Conservation (phyloP, 495 filamentous ascomycete species). For the Massariosphaeria phaeospora region DNA sequence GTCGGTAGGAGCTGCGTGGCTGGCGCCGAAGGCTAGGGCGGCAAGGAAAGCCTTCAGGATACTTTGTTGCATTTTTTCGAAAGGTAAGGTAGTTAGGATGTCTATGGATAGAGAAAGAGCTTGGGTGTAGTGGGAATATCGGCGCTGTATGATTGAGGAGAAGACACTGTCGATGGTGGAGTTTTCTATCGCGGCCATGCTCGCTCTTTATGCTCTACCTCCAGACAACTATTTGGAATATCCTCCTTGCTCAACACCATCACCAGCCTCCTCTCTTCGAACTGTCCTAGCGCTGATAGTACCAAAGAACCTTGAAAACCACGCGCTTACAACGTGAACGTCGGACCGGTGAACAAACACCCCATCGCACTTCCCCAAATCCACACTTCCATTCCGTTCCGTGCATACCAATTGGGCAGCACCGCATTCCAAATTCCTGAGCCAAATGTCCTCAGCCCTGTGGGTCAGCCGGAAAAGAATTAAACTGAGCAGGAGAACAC, state of each 20-base stretch:
- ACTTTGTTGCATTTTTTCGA: background rate
- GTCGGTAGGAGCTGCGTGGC: background rate
- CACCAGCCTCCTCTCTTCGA: no score
- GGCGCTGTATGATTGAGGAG: background rate
- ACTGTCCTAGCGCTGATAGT: no score
- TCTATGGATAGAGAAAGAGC: background rate
- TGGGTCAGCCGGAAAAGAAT: background rate
- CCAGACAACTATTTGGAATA: no score
- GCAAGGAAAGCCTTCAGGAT: background rate
- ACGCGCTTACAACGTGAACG: no score
- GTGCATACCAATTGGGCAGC: background rate
- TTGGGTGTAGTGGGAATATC: background rate
- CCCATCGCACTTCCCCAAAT: no score
- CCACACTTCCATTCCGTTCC: background rate
- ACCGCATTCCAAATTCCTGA: background rate
- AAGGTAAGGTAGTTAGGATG: background rate
- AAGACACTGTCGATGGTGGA: no score
- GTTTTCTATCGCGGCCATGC: no score
- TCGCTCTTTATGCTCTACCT: no score
- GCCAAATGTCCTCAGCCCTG: background rate
- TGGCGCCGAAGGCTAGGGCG: background rate
- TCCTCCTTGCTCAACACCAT: no score
- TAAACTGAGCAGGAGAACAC: no score
- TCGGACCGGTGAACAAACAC: no score
- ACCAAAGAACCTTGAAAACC: no score